Base-by-base conservation (phyloP, 352 stramenopile genomes). In the Phytophthora sojae region DNA sequence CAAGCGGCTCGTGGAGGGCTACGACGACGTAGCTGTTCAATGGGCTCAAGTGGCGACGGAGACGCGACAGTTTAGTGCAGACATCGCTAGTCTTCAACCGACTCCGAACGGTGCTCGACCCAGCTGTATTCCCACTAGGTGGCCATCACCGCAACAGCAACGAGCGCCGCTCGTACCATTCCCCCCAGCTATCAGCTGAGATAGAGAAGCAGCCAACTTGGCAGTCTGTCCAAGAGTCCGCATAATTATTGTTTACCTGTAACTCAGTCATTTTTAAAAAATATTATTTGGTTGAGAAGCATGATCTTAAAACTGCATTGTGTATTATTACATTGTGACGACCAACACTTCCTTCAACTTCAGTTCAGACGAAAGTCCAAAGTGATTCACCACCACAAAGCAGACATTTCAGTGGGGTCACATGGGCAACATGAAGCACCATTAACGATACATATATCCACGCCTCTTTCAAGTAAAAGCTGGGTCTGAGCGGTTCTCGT, bases 1-100 rank as follows among this genome's bases (percentile, higher is more conserved):
- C 37, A 66, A 71, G 37, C 29, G 56, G 15, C 35, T 71, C 4
- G 56, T n/a, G 14, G 64, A 66, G n/a, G 57, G 37, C 15, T 71
- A 71, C 21, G 49, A 67, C 39, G 29, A 35, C 6, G 25, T 71
- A 12, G 57, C 57, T n/a, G 37, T 21, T 15, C 49, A 67, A 32
- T 71, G 64, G 64, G 25, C 50, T 59, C 64, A 67, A 67, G 57
- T 57, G 23, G 39, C 51, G 11, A 61, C 49, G 49, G 50, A 71
- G 26, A 67, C 49, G 26, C 47, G 56, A 4, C 35, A 66, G 25
- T 71, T 71, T 35, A 47, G 47, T 49, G 8, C 25, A 12, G 44
- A 67, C 14, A 66, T 71, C 15, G 19, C 35, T 11, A 47, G 37
- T 4, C 25, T 66, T 12, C 57, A 61, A 59, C 39, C 57, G 30